Percentiles rank a stretch among this genome's conserved stretches.
Conservation (phyloP, 345 rosid species). For the Salix purpurea region DNA sequence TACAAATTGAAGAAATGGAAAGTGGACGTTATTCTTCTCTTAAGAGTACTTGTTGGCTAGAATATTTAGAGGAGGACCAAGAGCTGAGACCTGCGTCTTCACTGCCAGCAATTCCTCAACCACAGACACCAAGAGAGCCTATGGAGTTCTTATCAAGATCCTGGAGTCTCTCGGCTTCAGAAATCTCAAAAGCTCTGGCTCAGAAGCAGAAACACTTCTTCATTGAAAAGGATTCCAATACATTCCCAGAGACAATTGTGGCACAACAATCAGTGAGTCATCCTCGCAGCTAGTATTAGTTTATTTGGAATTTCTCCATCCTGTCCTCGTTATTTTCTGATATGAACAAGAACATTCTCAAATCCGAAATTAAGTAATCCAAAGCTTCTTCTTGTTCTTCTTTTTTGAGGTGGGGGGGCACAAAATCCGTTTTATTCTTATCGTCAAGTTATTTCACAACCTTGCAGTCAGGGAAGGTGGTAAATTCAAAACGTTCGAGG, state of each 20-base stretch:
- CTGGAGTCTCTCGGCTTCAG: conserved; percentile 86
- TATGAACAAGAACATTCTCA: background rate
- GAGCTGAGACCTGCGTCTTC: conserved; percentile 32
- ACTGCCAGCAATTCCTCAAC: conserved; percentile 59
- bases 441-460: background rate
- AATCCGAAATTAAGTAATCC: background rate
- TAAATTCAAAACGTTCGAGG: conserved; percentile 43
- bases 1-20: conserved; percentile 39
- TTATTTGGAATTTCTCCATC: background rate
- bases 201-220: conserved; percentile 56
- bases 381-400: background rate
- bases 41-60: conserved; percentile 42
- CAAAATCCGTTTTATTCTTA: background rate
- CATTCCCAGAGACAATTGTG: conserved; percentile 36
- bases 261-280: conserved; percentile 43
- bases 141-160: conserved; percentile 96
- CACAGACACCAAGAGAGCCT: conserved; percentile 81
- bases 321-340: background rate
- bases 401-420: background rate
- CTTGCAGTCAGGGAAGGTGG: conserved; percentile 49
- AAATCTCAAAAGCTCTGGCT: conserved; percentile 84
- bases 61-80: conserved; percentile 51
- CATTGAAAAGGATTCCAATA: conserved; percentile 23
- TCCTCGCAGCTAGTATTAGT: background rate
- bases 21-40: conserved; percentile 43